Evolutionary conservation across 495 filamentous ascomycete species (phyloP), one percentile per base, ranked within the genome.

Genomic region (Cryomyces minteri): DNA sequence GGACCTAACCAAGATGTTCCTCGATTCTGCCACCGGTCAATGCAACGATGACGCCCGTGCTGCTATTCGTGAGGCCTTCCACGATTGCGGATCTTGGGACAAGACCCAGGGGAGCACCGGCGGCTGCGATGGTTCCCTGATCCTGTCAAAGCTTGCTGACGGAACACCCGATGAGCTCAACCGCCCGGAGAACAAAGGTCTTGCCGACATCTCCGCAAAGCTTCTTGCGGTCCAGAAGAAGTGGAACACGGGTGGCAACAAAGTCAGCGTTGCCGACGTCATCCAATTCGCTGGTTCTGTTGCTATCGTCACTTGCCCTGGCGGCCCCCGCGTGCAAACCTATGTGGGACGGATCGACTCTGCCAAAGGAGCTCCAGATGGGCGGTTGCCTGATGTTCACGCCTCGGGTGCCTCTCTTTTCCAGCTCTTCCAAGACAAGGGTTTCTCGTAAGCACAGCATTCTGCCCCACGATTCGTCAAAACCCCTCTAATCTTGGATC

Each of bases 261-360:
- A 37, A 5, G 55, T 59, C 37, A 36, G 46, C 12, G 50, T 51
- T 43, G 58, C 54, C 2, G 58, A 58, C 43, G 46, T 57, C 44
- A 48, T 61, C 28, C 46, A 53, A 36, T 56, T 56, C 41, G 51
- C 58, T 7, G 54, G 54, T 5, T 40, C 39, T 28, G 48, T 54
- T 36, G 58, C 56, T 32, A 54, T 53, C 18, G 55, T 61, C 6
- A 53, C 55, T 18, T 61, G 58, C 40, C 58, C 58, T 5, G 49
- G 51, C 18, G 58, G 58, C 5, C 56, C 58, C 9, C 40, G 39
- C 8, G 43, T 61, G 14, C 31, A 50, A 33, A 57, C 54, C 14
- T 61, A 31, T 9, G 47, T 56, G 11, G 58, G 58, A 8, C 49
- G 58, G 31, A 53, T 37, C 9, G 54, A 55, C 44, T 47, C 49